phyloP scores from a whole-genome alignment of 441 rosid genomes.

The Geranium incanum region DNA sequence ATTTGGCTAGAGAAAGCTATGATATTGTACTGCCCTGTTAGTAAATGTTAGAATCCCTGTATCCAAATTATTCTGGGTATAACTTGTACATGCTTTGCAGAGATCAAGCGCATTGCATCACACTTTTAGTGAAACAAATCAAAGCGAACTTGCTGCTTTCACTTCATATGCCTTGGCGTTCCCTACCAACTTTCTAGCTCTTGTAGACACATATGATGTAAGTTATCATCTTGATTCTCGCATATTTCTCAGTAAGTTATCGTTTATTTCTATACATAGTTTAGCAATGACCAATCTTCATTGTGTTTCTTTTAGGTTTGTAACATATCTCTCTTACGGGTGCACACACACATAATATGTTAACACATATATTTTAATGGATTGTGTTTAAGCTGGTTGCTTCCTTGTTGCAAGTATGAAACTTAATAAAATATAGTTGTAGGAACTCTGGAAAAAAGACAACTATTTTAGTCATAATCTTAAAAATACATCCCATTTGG shows the following conservation, averaged over 20 bases:
- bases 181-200: constrained; percentile 70
- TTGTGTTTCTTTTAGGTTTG: background rate
- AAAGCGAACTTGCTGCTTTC: constrained; percentile 88
- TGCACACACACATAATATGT: background rate
- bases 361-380: background rate
- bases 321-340: too few species aligned
- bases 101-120: constrained; percentile 45
- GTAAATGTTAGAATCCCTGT: background rate
- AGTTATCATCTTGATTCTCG: constrained; percentile 26
- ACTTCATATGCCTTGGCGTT: constrained; percentile 83
- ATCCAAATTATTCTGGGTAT: constrained; percentile 10
- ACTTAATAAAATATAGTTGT: background rate
- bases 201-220: constrained; percentile 93
- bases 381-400: background rate
- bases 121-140: constrained; percentile 71
- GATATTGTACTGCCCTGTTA: too few species aligned
- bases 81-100: constrained; percentile 35
- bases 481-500: background rate
- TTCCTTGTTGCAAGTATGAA: background rate
- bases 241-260: background rate
- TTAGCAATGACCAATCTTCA: background rate
- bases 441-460: background rate
- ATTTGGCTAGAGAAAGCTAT: too few species aligned
- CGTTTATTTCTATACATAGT: background rate
- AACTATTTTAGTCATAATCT: background rate